Evolutionary conservation across 2,329 filamentous ascomycete species (phyloP).

Genomic region (Bimuria novae-zelandiae): DNA sequence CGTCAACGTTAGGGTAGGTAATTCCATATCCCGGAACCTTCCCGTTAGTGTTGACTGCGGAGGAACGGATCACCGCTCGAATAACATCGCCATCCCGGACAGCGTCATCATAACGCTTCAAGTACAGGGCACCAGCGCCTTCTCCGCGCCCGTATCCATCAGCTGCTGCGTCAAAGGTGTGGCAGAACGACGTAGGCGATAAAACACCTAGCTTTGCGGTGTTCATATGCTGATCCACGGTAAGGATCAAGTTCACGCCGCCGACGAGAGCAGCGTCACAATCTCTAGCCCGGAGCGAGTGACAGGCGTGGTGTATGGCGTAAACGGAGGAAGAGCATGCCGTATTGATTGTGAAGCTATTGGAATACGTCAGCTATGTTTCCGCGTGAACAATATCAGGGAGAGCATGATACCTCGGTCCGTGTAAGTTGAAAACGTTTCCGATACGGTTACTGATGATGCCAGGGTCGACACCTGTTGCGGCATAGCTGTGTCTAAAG

Average conservation of each 20-base stretch:
- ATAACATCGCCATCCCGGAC: slow-evolving; percentile 59
- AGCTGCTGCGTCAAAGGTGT: slow-evolving; percentile 24
- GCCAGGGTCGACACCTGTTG: slow-evolving; percentile 15
- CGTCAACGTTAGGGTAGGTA: slow-evolving; percentile 56
- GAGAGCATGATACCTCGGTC: slow-evolving; percentile 19
- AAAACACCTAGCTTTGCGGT: slow-evolving; percentile 16
- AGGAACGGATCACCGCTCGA: slow-evolving; percentile 25
- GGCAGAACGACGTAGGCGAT: slow-evolving; percentile 15
- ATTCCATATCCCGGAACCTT: slow-evolving; percentile 53
- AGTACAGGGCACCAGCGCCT: slow-evolving; percentile 18
- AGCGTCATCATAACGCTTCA: slow-evolving; percentile 62
- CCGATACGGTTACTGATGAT: slow-evolving; percentile 28
- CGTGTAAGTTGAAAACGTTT: slow-evolving; percentile 28
- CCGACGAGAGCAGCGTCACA: slow-evolving; percentile 24
- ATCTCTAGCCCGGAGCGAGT: slow-evolving; percentile 18
- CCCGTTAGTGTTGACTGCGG: slow-evolving; percentile 54
- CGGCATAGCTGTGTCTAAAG: slow-evolving; percentile 7
- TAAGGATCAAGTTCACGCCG: slow-evolving; percentile 18
- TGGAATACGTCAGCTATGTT: too few relatives aligned
- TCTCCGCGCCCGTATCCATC: slow-evolving; percentile 32
- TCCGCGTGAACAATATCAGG: too few relatives aligned
- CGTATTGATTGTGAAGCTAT: slow-evolving; percentile 15
- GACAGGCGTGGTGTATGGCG: slow-evolving; percentile 22
- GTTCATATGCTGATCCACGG: slow-evolving; percentile 6
- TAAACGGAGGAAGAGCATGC: slow-evolving; percentile 26